Evolutionary conservation across 352 stramenopile genomes (phyloP).

Genomic region (Phytophthora quininea): DNA sequence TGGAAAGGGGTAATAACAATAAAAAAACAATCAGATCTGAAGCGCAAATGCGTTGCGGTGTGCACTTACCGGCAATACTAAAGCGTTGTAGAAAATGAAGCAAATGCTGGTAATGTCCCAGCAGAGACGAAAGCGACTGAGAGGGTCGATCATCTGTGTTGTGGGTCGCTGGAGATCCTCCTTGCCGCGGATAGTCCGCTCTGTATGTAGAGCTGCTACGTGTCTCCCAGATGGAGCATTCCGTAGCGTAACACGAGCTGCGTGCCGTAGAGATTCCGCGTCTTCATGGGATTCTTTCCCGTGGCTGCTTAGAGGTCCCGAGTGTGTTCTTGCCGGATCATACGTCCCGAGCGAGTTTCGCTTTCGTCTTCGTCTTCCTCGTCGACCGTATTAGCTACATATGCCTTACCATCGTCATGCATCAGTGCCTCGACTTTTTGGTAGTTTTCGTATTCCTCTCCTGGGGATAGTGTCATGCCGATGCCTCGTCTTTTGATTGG

Average conservation of each 20-base stretch:
- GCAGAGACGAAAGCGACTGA: conserved; percentile 56
- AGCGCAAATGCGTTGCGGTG: not conserved
- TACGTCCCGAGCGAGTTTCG: not conserved
- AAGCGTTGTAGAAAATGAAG: conserved; percentile 82
- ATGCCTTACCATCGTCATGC: conserved; percentile 19
- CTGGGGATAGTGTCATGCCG: conserved; percentile 68
- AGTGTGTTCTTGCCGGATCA: not conserved
- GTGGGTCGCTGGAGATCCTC: conserved; percentile 29
- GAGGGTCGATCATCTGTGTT: conserved; percentile 61
- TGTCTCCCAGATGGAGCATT: conserved; percentile 11
- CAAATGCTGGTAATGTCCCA: conserved; percentile 74
- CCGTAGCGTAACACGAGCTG: conserved; percentile 24
- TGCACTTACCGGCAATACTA: conserved; percentile 58
- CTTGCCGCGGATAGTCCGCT: conserved; percentile 39
- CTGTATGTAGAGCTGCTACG: conserved; percentile 26
- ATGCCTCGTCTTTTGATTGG: conserved; percentile 53
- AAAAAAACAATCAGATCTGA: not conserved
- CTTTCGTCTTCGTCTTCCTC: conserved; percentile 31
- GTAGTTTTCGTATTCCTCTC: conserved; percentile 77
- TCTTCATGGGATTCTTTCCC: conserved; percentile 8
- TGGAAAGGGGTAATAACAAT: conserved; percentile 15
- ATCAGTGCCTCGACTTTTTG: conserved; percentile 60
- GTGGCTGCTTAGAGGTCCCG: not conserved
- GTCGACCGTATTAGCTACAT: conserved; percentile 31
- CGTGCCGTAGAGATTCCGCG: conserved; percentile 21